A percentile compares a stretch with the other conserved stretches of the same genome.
Evolutionary conservation across 108 stramenopile genomes (phyloP).

Genomic region (Conticribra guillardii): DNA sequence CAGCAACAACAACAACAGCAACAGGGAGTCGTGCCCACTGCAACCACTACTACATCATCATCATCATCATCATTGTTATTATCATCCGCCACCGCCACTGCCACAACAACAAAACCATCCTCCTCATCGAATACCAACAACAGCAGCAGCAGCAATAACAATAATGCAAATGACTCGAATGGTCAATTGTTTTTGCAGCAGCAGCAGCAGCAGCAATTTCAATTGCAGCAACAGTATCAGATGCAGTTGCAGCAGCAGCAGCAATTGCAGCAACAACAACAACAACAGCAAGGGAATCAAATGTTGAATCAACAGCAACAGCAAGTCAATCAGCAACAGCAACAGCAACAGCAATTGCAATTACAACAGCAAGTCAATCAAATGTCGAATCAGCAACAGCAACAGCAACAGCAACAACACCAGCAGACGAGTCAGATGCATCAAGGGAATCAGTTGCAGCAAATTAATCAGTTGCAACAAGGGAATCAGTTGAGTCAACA

Average conservation of each 20-base stretch:
- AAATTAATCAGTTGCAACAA: not conserved
- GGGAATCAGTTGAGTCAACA: not conserved
- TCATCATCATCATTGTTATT: not conserved
- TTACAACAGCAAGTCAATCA: not conserved
- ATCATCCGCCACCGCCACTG: not conserved
- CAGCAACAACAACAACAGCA: not conserved
- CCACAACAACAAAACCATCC: too few species aligned
- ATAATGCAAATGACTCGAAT: too few species aligned
- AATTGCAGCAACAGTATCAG: conserved; percentile 3
- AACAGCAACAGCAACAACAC: not conserved
- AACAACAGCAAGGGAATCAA: not conserved
- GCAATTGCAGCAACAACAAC: not conserved
- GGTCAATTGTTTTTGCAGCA: too few species aligned
- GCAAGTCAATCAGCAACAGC: not conserved
- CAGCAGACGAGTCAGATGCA: not conserved
- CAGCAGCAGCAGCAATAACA: not conserved
- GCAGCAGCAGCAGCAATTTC: conserved; percentile 18
- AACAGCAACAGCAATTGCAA: not conserved
- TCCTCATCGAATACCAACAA: not conserved
- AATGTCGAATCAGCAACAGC: too few species aligned
- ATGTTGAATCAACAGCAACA: conserved; percentile 1
- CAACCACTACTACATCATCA: not conserved
- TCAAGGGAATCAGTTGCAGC: not conserved
- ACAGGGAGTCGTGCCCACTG: not conserved
- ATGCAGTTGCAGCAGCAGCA: conserved; percentile 1